These are phyloP conservation scores for Tylopilus balloui DNA, from an alignment of 768 basidiomycete genomes.

Conservation along the genomic window DNA sequence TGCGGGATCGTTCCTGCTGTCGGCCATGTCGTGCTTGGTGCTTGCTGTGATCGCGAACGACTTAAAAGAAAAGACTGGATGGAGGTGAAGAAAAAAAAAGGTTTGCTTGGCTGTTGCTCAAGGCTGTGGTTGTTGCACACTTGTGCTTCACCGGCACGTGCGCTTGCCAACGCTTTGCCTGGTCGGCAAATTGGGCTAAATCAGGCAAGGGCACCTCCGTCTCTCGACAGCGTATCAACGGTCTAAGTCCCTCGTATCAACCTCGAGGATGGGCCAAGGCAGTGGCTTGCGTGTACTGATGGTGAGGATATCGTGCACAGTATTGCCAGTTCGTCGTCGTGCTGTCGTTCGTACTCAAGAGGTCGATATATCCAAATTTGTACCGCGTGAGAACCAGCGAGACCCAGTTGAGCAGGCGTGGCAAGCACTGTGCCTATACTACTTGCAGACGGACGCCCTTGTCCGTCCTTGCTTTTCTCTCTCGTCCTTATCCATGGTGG, in stretches of 20 bases:
- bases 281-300: too few relatives aligned
- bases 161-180: conserved; percentile 6
- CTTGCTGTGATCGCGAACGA: neutral
- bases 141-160: conserved; percentile 23
- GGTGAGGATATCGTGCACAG: too few relatives aligned
- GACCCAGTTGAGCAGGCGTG: neutral
- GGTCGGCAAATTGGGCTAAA: too few relatives aligned
- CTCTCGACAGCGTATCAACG: too few relatives aligned
- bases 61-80: neutral
- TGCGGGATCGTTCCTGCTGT: conserved; percentile 11
- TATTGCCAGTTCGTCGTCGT: too few relatives aligned
- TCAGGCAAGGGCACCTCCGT: too few relatives aligned
- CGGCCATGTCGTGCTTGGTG: conserved; percentile 17
- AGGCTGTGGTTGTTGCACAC: conserved; percentile 10
- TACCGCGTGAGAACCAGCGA: conserved; percentile 15
- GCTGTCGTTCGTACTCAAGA: too few relatives aligned
- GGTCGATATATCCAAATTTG: too few relatives aligned
- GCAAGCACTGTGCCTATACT: neutral
- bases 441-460: conserved; percentile 2
- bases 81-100: neutral
- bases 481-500: conserved; percentile 49
- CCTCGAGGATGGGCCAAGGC: too few relatives aligned
- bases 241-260: too few relatives aligned
- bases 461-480: conserved; percentile 3
- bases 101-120: conserved; percentile 3